Conservation (phyloP, 371 early-diverging fungal species). For the Mortierella sp. region DNA sequence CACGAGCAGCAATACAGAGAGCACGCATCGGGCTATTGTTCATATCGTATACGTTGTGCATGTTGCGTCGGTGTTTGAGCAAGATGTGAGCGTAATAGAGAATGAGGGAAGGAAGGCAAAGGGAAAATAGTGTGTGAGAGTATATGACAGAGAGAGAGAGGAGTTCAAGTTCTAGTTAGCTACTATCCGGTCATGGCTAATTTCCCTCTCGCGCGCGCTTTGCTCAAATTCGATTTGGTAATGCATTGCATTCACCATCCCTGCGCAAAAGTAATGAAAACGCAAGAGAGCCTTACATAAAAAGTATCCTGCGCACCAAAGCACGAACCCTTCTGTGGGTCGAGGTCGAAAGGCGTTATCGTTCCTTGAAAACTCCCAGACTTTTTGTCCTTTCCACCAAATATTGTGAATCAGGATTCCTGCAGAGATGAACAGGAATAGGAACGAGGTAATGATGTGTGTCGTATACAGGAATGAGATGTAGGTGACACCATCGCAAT, state of each 20-base stretch:
- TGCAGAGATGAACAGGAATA: slow-evolving; percentile 44
- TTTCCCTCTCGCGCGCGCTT: too few relatives aligned
- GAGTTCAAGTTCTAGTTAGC: too few relatives aligned
- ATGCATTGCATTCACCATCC: not conserved
- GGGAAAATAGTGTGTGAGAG: too few relatives aligned
- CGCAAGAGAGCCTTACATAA: slow-evolving; percentile 22
- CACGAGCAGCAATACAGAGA: slow-evolving; percentile 29
- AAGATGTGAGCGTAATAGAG: too few relatives aligned
- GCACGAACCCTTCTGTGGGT: slow-evolving; percentile 47
- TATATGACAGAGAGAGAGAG: not conserved
- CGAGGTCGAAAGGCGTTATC: slow-evolving; percentile 40
- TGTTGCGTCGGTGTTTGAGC: too few relatives aligned
- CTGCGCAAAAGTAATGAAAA: not conserved
- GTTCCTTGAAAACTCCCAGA: slow-evolving; percentile 52
- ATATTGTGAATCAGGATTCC: slow-evolving; percentile 48
- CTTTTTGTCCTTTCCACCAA: slow-evolving; percentile 50
- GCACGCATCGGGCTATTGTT: slow-evolving; percentile 33
- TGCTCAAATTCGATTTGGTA: too few relatives aligned
- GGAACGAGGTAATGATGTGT: slow-evolving; percentile 43
- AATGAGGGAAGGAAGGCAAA: too few relatives aligned
- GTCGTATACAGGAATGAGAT: slow-evolving; percentile 49
- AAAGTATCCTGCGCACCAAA: slow-evolving; percentile 50
- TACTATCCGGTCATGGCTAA: too few relatives aligned
- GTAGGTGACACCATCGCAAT: slow-evolving; percentile 19
- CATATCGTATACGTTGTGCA: not conserved